Base-by-base conservation (phyloP, 495 filamentous ascomycete species). In the Penicillium canescens region DNA sequence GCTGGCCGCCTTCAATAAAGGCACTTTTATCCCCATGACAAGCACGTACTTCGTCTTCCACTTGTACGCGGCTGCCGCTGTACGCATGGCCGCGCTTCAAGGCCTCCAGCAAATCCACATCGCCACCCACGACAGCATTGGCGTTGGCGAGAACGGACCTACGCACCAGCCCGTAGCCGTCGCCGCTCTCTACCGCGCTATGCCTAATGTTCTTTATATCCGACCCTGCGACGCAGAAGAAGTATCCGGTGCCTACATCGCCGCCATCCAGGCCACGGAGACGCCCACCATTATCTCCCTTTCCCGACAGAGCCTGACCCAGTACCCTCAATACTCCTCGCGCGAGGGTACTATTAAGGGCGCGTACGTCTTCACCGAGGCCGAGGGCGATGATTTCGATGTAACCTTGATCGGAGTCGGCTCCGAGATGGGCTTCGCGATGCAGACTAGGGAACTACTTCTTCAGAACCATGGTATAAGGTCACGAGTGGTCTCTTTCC, bases 111-210 rank as follows among this genome's bases (percentile, higher is more conserved):
- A 65, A 12, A 79, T 82, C 55, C 78, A 82, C 56, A 65, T 76
- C 35, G 80, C 79, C 2, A 83, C 80, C 0, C 80, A 82, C 62
- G 76, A 83, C 66, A 68, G 60, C 12, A 75, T 83, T 46, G 76
- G 64, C 13, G 67, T 62, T 12, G 80, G 78, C 36, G 70, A 83
- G 61, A 71, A 82, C 56, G 79, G 79, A 3, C 79, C 76, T 1
- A 83, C 79, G 3, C 78, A 83, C 58, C 79, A 83, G 47, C 79
- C 79, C 2, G 65, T 83, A 28, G 79, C 74, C 43, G 60, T 81
- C 1, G 71, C 67, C 12, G 59, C 74, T 3, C 60, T 79, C 12
- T 81, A 71, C 59, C 70, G 79, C 4, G 73, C 77, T 10, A 79
- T 82, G 77, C 79, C 78, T 6, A 80, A 80, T 46, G 42, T 80